A percentile compares a stretch with the other conserved stretches of the same genome.
phyloP scores from a whole-genome alignment of 73 alveolate genomes.

The Blepharisma stoltei region DNA sequence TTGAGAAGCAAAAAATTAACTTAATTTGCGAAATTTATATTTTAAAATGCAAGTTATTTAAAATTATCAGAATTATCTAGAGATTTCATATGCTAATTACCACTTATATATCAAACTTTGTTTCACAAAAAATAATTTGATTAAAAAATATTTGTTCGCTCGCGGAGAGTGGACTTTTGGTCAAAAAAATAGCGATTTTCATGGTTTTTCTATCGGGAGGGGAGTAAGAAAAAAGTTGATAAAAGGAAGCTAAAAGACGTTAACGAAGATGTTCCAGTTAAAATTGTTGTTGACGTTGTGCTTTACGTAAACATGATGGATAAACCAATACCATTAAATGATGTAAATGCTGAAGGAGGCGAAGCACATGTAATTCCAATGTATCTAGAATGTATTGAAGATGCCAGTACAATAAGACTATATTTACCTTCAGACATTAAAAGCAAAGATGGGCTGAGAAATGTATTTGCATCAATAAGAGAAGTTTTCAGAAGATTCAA shows the following conservation, averaged over 20 bases:
- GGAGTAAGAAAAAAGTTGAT: constrained; percentile 59
- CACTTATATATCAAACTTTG: no score
- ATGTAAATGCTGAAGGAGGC: constrained; percentile 30
- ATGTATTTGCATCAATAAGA: not conserved
- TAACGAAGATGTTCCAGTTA: constrained; percentile 45
- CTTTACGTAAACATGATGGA: constrained; percentile 56
- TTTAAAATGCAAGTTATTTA: no score
- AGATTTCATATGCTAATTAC: no score
- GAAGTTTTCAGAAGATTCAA: not conserved
- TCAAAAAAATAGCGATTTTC: no score
- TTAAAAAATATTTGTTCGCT: no score
- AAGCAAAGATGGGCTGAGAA: not conserved
- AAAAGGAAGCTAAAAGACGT: constrained; percentile 42
- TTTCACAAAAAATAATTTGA: no score
- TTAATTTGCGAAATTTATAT: no score
- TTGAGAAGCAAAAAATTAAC: no score
- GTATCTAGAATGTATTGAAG: constrained; percentile 18
- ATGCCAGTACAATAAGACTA: constrained; percentile 5
- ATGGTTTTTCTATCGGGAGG: no score
- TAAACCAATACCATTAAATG: constrained; percentile 44
- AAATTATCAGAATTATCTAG: no score
- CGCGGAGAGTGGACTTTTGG: no score
- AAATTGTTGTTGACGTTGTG: constrained; percentile 49
- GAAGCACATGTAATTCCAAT: constrained; percentile 27
- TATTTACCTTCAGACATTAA: not conserved